phyloP scores from a whole-genome alignment of 768 basidiomycete genomes.

The Fibroporia radiculosa region DNA sequence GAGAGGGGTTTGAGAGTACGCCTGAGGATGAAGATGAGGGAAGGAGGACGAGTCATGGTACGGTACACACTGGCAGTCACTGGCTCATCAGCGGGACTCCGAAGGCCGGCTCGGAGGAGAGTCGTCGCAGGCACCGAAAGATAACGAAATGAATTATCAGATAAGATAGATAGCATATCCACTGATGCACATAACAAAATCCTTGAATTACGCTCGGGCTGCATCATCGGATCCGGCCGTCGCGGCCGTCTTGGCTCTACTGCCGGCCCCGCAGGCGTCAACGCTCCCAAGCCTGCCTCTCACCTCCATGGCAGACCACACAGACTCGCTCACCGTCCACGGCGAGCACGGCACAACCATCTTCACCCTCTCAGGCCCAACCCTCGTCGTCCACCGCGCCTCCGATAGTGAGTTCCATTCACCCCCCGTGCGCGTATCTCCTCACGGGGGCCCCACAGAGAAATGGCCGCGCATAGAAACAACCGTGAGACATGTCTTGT shows the following conservation, averaged over 20 bases:
- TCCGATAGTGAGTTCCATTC: conserved; percentile 13
- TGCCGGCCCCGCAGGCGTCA: no score
- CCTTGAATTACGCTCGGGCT: no score
- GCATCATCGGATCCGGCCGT: no score
- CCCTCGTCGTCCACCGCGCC: conserved; percentile 20
- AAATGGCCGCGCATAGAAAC: conserved; percentile 22
- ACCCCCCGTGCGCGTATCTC: neutral
- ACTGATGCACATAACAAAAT: no score
- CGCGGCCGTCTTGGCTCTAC: no score
- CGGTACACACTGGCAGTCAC: neutral
- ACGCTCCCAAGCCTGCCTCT: no score
- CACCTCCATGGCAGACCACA: no score
- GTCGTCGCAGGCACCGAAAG: no score
- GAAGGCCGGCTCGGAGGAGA: no score
- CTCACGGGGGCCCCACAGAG: conserved; percentile 6
- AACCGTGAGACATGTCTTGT: conserved; percentile 47
- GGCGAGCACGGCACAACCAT: conserved; percentile 10
- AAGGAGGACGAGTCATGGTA: neutral
- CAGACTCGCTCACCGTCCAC: conserved; percentile 11
- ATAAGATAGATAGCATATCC: no score
- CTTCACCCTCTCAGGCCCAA: conserved; percentile 22
- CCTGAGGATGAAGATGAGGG: neutral
- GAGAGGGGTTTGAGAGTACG: neutral
- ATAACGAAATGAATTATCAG: no score
- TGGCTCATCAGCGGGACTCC: neutral